Evolutionary conservation across 2,329 filamentous ascomycete species (phyloP).

Genomic region (Acrocalymma vagum): DNA sequence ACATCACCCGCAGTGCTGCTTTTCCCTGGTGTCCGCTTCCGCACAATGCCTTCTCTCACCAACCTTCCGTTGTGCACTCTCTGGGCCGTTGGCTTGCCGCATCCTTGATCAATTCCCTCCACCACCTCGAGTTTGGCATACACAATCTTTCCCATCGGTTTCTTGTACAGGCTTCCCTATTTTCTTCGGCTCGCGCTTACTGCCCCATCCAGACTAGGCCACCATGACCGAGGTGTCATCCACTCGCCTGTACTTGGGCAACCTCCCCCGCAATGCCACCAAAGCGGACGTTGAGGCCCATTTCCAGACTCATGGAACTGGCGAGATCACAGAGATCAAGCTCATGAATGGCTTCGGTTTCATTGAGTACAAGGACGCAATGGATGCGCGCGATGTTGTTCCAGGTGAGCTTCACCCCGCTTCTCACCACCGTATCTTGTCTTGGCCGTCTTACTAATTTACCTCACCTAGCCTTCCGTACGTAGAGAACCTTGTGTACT

Average conservation of each 20-base stretch:
- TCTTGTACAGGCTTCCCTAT: conserved; percentile 30
- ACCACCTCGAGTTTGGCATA: conserved; percentile 27
- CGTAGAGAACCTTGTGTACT: conserved; percentile 37
- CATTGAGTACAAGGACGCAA: conserved; percentile 98
- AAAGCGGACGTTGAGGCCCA: conserved; percentile 97
- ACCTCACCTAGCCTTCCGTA: conserved; percentile 62
- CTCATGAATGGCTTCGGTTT: conserved; percentile 99
- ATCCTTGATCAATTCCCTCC: conserved; percentile 13
- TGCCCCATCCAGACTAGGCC: conserved; percentile 42
- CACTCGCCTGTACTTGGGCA: conserved; percentile 96
- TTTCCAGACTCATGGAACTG: conserved; percentile 94
- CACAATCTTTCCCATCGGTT: conserved; percentile 29
- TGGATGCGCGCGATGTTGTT: conserved; percentile 98
- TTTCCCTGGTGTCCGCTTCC: too few relatives aligned
- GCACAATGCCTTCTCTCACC: too few relatives aligned
- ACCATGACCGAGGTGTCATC: conserved; percentile 87
- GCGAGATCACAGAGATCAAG: conserved; percentile 98
- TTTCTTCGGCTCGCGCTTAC: conserved; percentile 42
- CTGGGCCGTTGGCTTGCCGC: conserved; percentile 33
- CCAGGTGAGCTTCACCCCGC: conserved; percentile 75
- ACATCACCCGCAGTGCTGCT: too few relatives aligned
- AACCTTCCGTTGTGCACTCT: conserved; percentile 34
- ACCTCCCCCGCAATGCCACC: conserved; percentile 95
- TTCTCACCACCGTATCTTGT: conserved; percentile 13
- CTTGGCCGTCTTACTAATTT: conserved; percentile 33